Conservation (phyloP, 345 rosid genomes). For the Populus tremula region DNA sequence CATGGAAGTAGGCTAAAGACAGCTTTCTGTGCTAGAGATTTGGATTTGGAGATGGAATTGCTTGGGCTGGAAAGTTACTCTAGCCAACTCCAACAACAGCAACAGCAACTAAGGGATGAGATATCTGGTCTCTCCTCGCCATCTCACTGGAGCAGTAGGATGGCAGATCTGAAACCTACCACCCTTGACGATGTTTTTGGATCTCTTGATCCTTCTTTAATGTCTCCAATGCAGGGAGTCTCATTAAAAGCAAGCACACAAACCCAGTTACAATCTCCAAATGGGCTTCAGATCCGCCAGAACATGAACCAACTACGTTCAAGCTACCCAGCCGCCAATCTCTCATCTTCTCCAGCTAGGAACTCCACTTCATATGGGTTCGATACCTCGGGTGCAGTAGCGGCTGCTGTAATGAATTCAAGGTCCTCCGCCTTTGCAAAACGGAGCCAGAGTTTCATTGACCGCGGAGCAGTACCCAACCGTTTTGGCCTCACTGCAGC, state of each 20-base stretch:
- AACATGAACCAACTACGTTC: constrained; percentile 66
- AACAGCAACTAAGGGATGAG: constrained; percentile 52
- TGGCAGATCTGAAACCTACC: constrained; percentile 47
- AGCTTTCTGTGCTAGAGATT: constrained; percentile 66
- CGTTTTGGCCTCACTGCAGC: constrained; percentile 44
- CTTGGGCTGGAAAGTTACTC: constrained; percentile 43
- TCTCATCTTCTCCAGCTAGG: constrained; percentile 58
- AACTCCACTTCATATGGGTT: constrained; percentile 54
- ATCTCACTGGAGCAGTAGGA: constrained; percentile 46
- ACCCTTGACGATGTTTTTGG: constrained; percentile 67
- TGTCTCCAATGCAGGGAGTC: constrained; percentile 54
- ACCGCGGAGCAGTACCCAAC: constrained; percentile 44
- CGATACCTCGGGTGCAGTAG: constrained; percentile 83
- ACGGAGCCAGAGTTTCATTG: constrained; percentile 89
- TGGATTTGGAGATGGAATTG: constrained; percentile 69
- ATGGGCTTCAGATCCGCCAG: constrained; percentile 59
- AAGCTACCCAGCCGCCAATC: constrained; percentile 46
- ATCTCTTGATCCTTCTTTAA: constrained; percentile 52
- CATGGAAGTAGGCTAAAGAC: constrained; percentile 85
- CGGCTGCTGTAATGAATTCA: constrained; percentile 84
- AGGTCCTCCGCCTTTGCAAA: constrained; percentile 83
- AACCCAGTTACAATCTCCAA: constrained; percentile 65
- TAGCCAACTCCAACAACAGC: constrained; percentile 41
- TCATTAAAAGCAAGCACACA: constrained; percentile 40
- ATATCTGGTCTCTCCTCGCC: constrained; percentile 63